Evolutionary conservation across 148 eudicot species (phyloP).

Genomic region (Diospyros kaki): DNA sequence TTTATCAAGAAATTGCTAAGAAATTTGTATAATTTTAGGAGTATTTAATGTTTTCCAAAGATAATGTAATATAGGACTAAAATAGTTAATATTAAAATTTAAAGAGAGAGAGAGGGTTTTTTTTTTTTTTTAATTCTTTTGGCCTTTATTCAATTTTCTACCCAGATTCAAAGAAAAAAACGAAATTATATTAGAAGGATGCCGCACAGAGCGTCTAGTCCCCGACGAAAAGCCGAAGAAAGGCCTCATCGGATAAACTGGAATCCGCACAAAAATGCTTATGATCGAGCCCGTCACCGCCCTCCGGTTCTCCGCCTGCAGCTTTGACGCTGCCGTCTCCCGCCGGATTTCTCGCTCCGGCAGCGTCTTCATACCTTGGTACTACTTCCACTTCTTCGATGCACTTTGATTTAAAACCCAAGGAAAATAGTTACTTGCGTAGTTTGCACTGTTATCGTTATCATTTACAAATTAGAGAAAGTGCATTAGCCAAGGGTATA

Average conservation of each 20-base stretch:
- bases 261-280: constrained; percentile 35
- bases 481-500: not conserved
- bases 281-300: constrained; percentile 51
- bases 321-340: constrained; percentile 19
- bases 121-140: too few relatives aligned
- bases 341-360: constrained; percentile 44
- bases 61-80: too few relatives aligned
- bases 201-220: not conserved
- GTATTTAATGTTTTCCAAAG: too few relatives aligned
- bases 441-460: constrained; percentile 1
- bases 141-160: too few relatives aligned
- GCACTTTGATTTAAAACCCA: not conserved
- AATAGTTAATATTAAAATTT: too few relatives aligned
- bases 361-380: constrained; percentile 30
- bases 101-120: too few relatives aligned
- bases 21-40: too few relatives aligned
- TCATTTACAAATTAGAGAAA: constrained; percentile 17
- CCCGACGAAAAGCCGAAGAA: not conserved
- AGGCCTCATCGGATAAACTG: constrained; percentile 13
- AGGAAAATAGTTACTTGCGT: not conserved
- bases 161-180: too few relatives aligned
- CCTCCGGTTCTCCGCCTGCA: constrained; percentile 37
- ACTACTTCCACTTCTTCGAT: not conserved
- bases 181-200: too few relatives aligned
- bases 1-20: too few relatives aligned